A percentile compares a stretch with the other conserved stretches of the same genome.
phyloP scores from a whole-genome alignment of 352 stramenopile species.

The Phytophthora colocasiae region DNA sequence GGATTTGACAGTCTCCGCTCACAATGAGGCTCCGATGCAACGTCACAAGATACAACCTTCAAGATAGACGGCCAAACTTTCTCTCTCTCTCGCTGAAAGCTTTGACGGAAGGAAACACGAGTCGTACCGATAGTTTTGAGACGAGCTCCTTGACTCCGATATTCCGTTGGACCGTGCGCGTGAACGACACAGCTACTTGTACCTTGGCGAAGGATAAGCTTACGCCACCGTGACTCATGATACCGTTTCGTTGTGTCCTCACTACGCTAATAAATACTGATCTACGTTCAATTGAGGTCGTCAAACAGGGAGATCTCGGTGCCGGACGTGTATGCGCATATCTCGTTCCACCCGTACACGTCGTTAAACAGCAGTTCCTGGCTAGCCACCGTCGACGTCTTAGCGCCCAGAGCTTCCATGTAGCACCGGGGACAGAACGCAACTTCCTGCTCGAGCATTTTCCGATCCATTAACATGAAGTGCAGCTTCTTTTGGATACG shows the following conservation, averaged over 20 bases:
- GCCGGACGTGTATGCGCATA: constrained; percentile 28
- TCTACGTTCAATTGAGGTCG: constrained; percentile 28
- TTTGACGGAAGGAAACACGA: constrained; percentile 6
- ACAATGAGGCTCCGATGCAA: constrained; percentile 9
- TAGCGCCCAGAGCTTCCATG: constrained; percentile 18
- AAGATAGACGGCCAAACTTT: constrained; percentile 11
- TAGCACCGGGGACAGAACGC: constrained; percentile 33
- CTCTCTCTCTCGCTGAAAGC: not conserved
- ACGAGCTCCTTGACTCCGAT: constrained; percentile 2
- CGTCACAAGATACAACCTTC: constrained; percentile 5
- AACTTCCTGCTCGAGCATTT: constrained; percentile 32
- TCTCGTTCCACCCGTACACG: constrained; percentile 37
- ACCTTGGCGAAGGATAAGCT: constrained; percentile 1
- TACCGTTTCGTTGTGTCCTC: constrained; percentile 4
- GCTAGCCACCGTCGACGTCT: constrained; percentile 21
- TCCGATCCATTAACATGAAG: constrained; percentile 35
- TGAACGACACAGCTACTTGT: constrained; percentile 1
- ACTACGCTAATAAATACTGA: constrained; percentile 8
- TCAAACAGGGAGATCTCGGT: constrained; percentile 38
- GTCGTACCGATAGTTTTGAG: not conserved
- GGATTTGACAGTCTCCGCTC: constrained; percentile 10
- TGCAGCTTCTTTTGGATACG: constrained; percentile 34
- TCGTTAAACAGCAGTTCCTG: constrained; percentile 35
- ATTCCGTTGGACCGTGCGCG: constrained; percentile 6
- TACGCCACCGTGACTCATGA: constrained; percentile 3